Evolutionary conservation across 2,329 filamentous ascomycete species (phyloP).

Genomic region (Fragosphaeria purpurea): DNA sequence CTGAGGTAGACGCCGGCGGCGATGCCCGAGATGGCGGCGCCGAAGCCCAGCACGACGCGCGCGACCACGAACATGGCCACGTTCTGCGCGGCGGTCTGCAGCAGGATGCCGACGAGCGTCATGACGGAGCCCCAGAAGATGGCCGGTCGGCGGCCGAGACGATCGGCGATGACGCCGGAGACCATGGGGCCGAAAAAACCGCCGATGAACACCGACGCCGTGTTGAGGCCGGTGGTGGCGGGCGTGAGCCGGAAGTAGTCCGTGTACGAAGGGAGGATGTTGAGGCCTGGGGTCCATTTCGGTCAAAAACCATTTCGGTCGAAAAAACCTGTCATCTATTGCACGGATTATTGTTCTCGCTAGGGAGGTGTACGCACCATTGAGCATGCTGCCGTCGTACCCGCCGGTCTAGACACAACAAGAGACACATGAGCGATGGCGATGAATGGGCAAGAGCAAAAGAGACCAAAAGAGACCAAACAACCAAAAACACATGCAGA

Average conservation of each 20-base stretch:
- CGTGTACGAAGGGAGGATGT: slow-evolving; percentile 45
- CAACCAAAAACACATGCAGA: not conserved
- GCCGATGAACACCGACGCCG: slow-evolving; percentile 44
- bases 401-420: slow-evolving; percentile 22
- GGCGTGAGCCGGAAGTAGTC: slow-evolving; percentile 46
- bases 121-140: slow-evolving; percentile 12
- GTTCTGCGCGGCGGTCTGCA: slow-evolving; percentile 15
- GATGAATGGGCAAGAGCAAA: too few relatives aligned
- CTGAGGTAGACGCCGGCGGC: slow-evolving; percentile 27
- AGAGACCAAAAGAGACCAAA: slow-evolving; percentile 12
- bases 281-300: slow-evolving; percentile 24
- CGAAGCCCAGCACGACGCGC: slow-evolving; percentile 25
- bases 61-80: slow-evolving; percentile 19
- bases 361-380: slow-evolving; percentile 20
- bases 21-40: slow-evolving; percentile 12
- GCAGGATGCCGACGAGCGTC: slow-evolving; percentile 13
- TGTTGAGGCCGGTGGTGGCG: slow-evolving; percentile 44
- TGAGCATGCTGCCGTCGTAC: slow-evolving; percentile 43
- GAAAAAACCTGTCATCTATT: too few relatives aligned
- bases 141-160: slow-evolving; percentile 15
- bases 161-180: slow-evolving; percentile 21
- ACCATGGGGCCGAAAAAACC: slow-evolving; percentile 33
- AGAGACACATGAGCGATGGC: slow-evolving; percentile 23
- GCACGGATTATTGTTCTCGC: too few relatives aligned
- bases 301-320: too few relatives aligned